phyloP scores from a whole-genome alignment of 768 basidiomycete species.

The Boletus insuetus region DNA sequence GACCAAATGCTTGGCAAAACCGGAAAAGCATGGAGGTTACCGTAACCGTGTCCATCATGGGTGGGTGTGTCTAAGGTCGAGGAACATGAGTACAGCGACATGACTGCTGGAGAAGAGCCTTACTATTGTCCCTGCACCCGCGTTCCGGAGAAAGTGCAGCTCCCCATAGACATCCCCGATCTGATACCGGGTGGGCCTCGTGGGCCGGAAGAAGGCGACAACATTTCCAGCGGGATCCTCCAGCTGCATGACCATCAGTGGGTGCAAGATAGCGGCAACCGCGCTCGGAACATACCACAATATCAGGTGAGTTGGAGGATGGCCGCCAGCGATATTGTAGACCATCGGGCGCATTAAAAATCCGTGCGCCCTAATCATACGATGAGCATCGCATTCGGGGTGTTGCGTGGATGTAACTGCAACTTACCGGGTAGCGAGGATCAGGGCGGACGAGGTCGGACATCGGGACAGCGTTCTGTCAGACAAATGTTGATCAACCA shows the following conservation, averaged over 20 bases:
- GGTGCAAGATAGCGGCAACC: neutral
- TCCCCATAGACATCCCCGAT: constrained; percentile 87
- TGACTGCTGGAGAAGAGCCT: constrained; percentile 21
- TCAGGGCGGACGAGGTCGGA: constrained; percentile 76
- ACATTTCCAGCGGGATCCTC: constrained; percentile 66
- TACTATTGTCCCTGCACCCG: constrained; percentile 82
- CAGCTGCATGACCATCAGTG: constrained; percentile 44
- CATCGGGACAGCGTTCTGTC: constrained; percentile 76
- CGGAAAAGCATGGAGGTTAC: constrained; percentile 86
- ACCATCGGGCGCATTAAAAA: constrained; percentile 83
- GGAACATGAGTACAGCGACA: constrained; percentile 24
- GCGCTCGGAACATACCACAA: constrained; percentile 47
- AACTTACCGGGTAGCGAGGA: constrained; percentile 55
- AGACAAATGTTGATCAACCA: constrained; percentile 28
- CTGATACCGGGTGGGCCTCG: constrained; percentile 75
- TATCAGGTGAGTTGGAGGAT: constrained; percentile 52
- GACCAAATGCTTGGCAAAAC: constrained; percentile 56
- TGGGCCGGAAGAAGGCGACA: constrained; percentile 80
- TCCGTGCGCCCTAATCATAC: constrained; percentile 51
- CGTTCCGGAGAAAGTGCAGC: constrained; percentile 75
- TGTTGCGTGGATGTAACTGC: constrained; percentile 6
- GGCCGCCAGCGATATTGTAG: constrained; percentile 79
- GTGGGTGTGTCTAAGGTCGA: constrained; percentile 68
- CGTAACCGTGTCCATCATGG: constrained; percentile 86
- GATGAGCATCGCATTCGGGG: constrained; percentile 12